A percentile compares a stretch with the other conserved stretches of the same genome.
Conservation (phyloP, 2,329 filamentous ascomycete species). For the Pseudogymnoascus sp. region DNA sequence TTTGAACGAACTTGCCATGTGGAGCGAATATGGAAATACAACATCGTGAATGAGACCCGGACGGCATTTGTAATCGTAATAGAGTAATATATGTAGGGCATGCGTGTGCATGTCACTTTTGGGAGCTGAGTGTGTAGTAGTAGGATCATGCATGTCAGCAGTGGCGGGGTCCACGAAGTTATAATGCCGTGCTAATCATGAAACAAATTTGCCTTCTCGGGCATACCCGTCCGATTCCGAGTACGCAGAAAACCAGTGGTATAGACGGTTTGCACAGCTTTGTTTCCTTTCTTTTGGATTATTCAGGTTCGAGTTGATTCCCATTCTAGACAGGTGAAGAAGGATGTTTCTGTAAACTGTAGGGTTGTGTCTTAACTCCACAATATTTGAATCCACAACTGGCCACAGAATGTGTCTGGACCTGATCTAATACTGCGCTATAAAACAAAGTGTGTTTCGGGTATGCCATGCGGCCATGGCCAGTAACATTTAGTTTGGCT, state of each 20-base stretch:
- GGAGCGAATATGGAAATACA: not conserved
- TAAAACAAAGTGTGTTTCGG: constrained; percentile 8
- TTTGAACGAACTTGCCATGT: not conserved
- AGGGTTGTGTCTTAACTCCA: constrained; percentile 7
- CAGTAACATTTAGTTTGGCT: not conserved
- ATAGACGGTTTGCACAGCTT: not conserved
- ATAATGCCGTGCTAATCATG: not conserved
- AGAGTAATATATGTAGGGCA: not conserved
- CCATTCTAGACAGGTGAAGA: not conserved
- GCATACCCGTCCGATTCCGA: not conserved
- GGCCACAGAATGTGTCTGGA: not conserved
- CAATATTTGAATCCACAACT: constrained; percentile 3
- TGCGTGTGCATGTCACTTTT: not conserved
- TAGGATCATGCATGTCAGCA: constrained; percentile 5
- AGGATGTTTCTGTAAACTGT: not conserved
- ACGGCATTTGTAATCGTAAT: not conserved
- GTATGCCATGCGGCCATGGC: constrained; percentile 5
- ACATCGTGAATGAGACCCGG: not conserved
- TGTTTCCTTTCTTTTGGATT: not conserved
- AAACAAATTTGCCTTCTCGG: not conserved
- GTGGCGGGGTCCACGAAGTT: not conserved
- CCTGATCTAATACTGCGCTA: constrained; percentile 4
- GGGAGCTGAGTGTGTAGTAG: not conserved
- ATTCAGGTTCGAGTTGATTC: not conserved
- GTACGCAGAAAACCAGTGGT: no score